Percentiles rank a stretch among this genome's conserved stretches.
These are phyloP conservation scores for Phytopythium mirpurense DNA, from an alignment of 352 stramenopile genomes.

Conservation along the genomic window DNA sequence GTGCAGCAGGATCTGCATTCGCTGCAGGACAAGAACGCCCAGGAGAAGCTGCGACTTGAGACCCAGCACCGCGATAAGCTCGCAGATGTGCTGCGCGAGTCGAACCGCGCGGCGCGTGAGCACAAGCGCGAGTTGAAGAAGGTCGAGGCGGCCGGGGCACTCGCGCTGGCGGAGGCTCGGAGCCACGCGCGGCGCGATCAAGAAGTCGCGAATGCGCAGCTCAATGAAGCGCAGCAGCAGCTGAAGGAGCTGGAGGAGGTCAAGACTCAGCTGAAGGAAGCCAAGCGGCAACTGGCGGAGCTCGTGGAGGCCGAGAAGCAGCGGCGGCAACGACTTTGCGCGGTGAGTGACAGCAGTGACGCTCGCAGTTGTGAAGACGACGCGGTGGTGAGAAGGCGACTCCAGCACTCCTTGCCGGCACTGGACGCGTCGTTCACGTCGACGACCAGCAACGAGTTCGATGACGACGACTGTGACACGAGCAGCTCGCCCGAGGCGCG, in stretches of 20 bases:
- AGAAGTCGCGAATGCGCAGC: neutral
- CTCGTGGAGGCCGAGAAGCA: conserved; percentile 23
- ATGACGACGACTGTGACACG: conserved; percentile 1
- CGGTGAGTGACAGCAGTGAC: neutral
- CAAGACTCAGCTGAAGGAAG: neutral
- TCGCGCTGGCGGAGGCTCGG: conserved; percentile 2
- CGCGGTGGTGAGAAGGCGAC: neutral
- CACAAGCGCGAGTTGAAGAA: conserved; percentile 44
- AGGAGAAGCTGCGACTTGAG: conserved; percentile 31
- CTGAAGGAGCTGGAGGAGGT: conserved; percentile 14
- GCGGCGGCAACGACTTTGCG: neutral
- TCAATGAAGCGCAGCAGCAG: conserved; percentile 7
- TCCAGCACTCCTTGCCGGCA: neutral
- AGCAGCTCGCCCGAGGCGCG: neutral
- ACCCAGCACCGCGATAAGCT: conserved; percentile 39
- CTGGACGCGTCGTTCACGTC: conserved; percentile 28
- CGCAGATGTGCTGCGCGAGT: conserved; percentile 40
- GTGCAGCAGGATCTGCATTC: conserved; percentile 40
- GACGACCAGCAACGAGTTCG: conserved; percentile 15
- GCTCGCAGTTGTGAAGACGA: neutral
- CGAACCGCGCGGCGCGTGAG: conserved; percentile 43
- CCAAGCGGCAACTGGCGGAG: neutral
- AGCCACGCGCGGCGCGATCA: neutral
- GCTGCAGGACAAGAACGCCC: conserved; percentile 42
- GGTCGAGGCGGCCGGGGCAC: conserved; percentile 11